Base-by-base conservation (phyloP, 345 rosid species). In the Brassica cretica region DNA sequence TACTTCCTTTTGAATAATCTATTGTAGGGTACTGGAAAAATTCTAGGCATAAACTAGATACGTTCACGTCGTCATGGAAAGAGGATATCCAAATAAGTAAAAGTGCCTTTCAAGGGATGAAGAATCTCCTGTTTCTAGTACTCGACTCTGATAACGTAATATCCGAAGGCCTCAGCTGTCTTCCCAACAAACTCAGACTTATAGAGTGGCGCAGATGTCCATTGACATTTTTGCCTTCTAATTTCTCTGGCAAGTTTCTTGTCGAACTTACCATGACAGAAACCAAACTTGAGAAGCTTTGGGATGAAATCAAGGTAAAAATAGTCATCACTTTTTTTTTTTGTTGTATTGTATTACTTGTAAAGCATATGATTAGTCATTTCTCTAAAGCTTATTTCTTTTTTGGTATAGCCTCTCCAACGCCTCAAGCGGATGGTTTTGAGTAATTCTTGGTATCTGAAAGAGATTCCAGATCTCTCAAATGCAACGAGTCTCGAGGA, bases 221-320 rank as follows among this genome's bases (percentile, higher is more conserved):
- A 21, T 21, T 21, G 24, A 1, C 24, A 21, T 21, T 21, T 21
- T 21, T 21, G 24, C 24, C 24, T 51, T 49, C 9, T 33, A 39
- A 71, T 6, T 11, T 78, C 71, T 41, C 41, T 16, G 8, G 62
- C 46, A 0, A 81, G 10, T 66, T 70, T 5, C 77, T 73, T 16
- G 73, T 78, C 3, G 75, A 71, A 53, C 68, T 80, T 8, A 12
- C 9, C 25, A 21, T 82, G 56, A 15, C 1, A 1, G 0, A 14
- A 0, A 58, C 81, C 75, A 46, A 25, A 4, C 3, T 83, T 3
- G 15, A 79, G 67, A 66, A 76, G 44, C 66, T 82, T 0, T 82
- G 83, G 83, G 39, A 39, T 10, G 65, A 63, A 71, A 55, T 5
- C 18, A 61, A 75, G 25, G 82, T 82, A 77, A 21, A 10, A 8